phyloP scores from a whole-genome alignment of 2,329 filamentous ascomycete genomes.

The Aspergillus sp. region DNA sequence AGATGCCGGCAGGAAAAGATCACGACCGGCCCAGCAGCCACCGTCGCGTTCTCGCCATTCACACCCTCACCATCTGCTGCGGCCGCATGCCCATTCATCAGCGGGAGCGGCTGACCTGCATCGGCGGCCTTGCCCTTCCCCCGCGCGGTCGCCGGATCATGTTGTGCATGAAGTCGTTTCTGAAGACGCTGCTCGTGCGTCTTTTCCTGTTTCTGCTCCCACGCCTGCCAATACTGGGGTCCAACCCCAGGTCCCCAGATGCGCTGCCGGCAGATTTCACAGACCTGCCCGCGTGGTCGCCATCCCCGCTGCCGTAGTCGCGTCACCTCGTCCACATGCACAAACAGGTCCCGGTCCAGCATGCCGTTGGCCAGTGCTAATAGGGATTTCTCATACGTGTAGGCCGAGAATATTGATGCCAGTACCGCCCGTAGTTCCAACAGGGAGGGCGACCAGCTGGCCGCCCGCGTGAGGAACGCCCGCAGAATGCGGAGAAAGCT shows the following conservation, averaged over 20 bases:
- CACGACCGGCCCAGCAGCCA: slow-evolving; percentile 36
- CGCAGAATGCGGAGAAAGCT: slow-evolving; percentile 88
- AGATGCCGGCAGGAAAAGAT: slow-evolving; percentile 54
- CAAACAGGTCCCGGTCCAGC: slow-evolving; percentile 84
- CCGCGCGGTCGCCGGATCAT: slow-evolving; percentile 31
- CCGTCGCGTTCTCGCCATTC: slow-evolving; percentile 12
- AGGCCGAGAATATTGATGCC: slow-evolving; percentile 87
- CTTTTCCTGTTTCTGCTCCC: slow-evolving; percentile 63
- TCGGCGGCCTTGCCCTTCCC: slow-evolving; percentile 45
- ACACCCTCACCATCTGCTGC: slow-evolving; percentile 11
- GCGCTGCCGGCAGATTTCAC: slow-evolving; percentile 79
- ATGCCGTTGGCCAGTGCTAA: slow-evolving; percentile 81
- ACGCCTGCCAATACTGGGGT: slow-evolving; percentile 74
- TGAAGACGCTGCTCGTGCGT: slow-evolving; percentile 33
- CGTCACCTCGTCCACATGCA: slow-evolving; percentile 74
- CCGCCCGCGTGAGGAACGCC: slow-evolving; percentile 82
- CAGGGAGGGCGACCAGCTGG: slow-evolving; percentile 78
- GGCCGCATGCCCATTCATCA: slow-evolving; percentile 19
- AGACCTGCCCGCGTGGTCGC: slow-evolving; percentile 82
- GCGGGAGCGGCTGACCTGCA: slow-evolving; percentile 21
- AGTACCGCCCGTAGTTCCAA: slow-evolving; percentile 84
- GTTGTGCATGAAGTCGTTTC: slow-evolving; percentile 31
- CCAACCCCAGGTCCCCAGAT: slow-evolving; percentile 89
- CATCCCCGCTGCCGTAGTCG: slow-evolving; percentile 80
- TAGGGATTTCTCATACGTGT: slow-evolving; percentile 91